phyloP scores from a whole-genome alignment of 495 filamentous ascomycete genomes.

The Aspergillus diversus region DNA sequence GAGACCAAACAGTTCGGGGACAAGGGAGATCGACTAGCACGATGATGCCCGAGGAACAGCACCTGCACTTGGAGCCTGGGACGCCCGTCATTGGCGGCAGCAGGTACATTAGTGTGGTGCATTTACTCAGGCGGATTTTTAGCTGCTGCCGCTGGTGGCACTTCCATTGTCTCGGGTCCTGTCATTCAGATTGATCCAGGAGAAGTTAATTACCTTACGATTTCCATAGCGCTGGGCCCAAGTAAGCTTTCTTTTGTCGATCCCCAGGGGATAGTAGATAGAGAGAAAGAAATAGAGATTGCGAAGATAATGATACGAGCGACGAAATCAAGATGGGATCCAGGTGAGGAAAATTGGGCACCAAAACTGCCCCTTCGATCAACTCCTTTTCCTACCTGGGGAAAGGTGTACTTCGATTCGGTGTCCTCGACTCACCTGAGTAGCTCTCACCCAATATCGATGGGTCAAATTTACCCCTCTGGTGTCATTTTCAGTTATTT shows the following conservation, averaged over 20 bases:
- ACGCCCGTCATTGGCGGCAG: conserved; percentile 9
- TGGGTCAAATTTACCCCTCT: conserved; percentile 3
- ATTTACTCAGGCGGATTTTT: conserved; percentile 19
- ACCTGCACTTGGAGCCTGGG: conserved; percentile 1
- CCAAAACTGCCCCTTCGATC: not conserved
- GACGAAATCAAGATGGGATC: not conserved
- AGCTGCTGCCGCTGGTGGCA: conserved; percentile 27
- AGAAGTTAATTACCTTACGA: conserved; percentile 14
- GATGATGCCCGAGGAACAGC: conserved; percentile 26
- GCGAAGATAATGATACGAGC: not conserved
- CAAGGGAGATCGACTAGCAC: conserved; percentile 28
- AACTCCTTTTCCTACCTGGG: not conserved
- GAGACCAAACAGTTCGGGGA: conserved; percentile 20
- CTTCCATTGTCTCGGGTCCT: conserved; percentile 35
- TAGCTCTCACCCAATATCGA: conserved; percentile 2
- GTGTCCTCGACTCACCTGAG: not conserved
- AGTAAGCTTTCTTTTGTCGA: conserved; percentile 26
- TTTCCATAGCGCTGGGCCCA: conserved; percentile 19
- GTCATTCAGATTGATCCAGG: conserved; percentile 25
- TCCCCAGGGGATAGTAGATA: conserved; percentile 12
- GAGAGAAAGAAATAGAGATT: conserved; percentile 3
- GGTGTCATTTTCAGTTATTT: not conserved
- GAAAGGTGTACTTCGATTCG: not conserved
- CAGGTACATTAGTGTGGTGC: conserved; percentile 8
- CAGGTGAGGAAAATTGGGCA: not conserved